Evolutionary conservation across 164 flowering plant species (phyloP).

Genomic region (Paratinospora sagittata): DNA sequence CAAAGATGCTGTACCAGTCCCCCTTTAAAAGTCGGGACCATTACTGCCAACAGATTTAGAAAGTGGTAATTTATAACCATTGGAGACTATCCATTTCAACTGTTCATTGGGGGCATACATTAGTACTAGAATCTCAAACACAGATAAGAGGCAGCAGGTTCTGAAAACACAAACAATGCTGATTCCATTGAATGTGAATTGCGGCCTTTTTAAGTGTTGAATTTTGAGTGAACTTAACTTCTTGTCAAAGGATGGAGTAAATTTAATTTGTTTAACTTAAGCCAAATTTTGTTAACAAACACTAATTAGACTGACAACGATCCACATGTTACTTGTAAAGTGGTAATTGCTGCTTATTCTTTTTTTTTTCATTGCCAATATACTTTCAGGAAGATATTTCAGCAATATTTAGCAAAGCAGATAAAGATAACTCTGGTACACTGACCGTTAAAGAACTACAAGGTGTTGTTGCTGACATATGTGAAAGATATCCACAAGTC

Average conservation of each 20-base stretch:
- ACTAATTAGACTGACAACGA: too few species aligned
- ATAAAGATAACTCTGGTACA: slow-evolving; percentile 87
- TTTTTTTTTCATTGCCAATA: not conserved
- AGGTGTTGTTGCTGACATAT: slow-evolving; percentile 61
- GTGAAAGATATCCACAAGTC: slow-evolving; percentile 84
- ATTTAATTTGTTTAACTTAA: not conserved
- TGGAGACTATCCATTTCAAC: too few species aligned
- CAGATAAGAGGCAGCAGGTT: too few species aligned
- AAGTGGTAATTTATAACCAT: too few species aligned
- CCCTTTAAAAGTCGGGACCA: not conserved
- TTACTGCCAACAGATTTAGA: not conserved
- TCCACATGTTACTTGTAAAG: not conserved
- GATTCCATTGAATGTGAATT: too few species aligned
- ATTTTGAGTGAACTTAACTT: too few species aligned
- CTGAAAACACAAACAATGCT: too few species aligned
- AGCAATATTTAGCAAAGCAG: slow-evolving; percentile 72
- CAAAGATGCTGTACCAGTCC: not conserved
- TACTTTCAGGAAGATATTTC: slow-evolving; percentile 68
- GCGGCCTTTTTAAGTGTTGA: too few species aligned
- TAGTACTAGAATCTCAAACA: too few species aligned
- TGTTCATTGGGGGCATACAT: too few species aligned
- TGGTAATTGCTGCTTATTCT: not conserved
- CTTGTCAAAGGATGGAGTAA: too few species aligned
- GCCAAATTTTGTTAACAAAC: not conserved
- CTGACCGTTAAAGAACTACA: slow-evolving; percentile 72